Base-by-base conservation (phyloP, 2,329 filamentous ascomycete species). In the Dactylellina drechsleri region DNA sequence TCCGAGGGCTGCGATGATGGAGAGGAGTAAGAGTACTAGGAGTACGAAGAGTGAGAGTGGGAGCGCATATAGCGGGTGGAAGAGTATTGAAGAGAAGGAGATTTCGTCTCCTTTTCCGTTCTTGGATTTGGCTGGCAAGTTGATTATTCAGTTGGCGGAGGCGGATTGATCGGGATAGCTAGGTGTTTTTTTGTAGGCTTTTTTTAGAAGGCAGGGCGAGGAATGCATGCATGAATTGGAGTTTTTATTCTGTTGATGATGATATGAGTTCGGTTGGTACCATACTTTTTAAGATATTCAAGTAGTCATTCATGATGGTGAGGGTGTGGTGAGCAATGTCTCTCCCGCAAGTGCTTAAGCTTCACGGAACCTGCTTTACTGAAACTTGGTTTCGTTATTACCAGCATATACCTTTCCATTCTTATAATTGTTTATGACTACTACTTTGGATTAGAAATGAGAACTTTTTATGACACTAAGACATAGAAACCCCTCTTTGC, bases 81-180 rank as follows among this genome's bases (percentile, higher is more conserved):
- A 82, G 84, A 82, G 81, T 76, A 84, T 93, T 59, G 92, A 95
- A 79, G 93, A 97, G 83, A 98, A 98, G 86, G 91, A 96, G 80
- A 92, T 97, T 77, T 94, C 92, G 52, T 96, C 92, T 81, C 93
- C 95, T 28, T 98, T 97, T 82, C 94, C 95, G 2, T 98, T 97
- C 83, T 85, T 98, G 80, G 94, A 98, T 83, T 91, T 97, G 82
- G 93, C 94, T 31, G 93, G 92, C 78, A 90, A 90, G 83, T 85
- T 98, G 80, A 97, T 98, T 79, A 93, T 97, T 83, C 93, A 97
- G 83, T 85, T 98, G 81, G 93, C 93, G 10, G 92, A 94, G 81
- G 90, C 91, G 68, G 91, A 92, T 78, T 87, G 82, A 66, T 18
- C 4, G 16, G 15, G 15, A n/a, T 47, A n/a, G 43, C 16, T 15